Conservation (phyloP, 495 filamentous ascomycete species). For the Corynascus novoguineensis region DNA sequence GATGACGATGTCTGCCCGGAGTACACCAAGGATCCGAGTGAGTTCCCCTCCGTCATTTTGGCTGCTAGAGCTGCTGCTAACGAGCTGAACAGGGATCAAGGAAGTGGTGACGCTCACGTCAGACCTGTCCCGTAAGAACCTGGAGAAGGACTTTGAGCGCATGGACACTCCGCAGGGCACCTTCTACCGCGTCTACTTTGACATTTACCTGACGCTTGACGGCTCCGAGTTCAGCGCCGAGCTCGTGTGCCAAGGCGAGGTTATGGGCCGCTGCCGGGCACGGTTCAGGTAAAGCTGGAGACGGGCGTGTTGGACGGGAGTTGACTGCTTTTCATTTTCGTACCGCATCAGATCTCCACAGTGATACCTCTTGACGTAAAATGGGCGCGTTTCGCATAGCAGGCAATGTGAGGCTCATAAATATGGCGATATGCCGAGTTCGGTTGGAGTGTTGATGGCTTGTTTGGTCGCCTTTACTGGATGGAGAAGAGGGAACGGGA, state of each 20-base stretch:
- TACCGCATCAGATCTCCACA: constrained; percentile 29
- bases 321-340: constrained; percentile 24
- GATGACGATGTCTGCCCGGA: constrained; percentile 98
- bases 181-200: constrained; percentile 84
- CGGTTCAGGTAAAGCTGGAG: constrained; percentile 57
- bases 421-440: neutral
- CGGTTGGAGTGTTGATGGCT: neutral
- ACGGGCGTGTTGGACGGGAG: constrained; percentile 9
- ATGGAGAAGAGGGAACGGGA: neutral
- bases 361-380: constrained; percentile 36
- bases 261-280: constrained; percentile 94
- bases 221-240: constrained; percentile 97
- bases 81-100: constrained; percentile 75
- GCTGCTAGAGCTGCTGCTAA: constrained; percentile 22
- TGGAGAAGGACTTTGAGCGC: constrained; percentile 97
- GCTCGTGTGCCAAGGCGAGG: constrained; percentile 95
- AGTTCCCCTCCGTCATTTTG: constrained; percentile 37
- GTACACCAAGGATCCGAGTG: constrained; percentile 98
- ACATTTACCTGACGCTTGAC: constrained; percentile 88
- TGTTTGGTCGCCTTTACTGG: neutral
- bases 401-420: constrained; percentile 14
- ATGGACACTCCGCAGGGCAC: constrained; percentile 99
- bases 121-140: constrained; percentile 93
- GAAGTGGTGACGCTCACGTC: constrained; percentile 97
- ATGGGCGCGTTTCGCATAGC: constrained; percentile 17